phyloP scores from a whole-genome alignment of 2,329 filamentous ascomycete species.

The Fusarium tuaranense region DNA sequence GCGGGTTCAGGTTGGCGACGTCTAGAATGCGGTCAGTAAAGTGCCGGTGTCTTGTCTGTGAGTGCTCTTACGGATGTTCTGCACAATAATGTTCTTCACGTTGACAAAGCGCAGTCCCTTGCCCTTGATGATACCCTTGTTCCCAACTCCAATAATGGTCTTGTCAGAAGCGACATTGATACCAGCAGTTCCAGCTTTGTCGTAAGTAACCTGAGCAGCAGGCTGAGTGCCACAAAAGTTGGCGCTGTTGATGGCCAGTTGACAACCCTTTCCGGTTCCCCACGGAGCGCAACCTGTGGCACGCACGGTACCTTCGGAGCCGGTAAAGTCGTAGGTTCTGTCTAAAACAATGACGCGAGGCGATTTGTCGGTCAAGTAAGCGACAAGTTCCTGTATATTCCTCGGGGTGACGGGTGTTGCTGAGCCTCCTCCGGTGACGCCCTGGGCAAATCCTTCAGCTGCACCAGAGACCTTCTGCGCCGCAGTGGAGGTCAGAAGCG shows the following conservation, averaged over 20 bases:
- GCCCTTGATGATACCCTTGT: not conserved
- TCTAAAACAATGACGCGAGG: not conserved
- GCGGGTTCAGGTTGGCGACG: not conserved
- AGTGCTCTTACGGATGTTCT: not conserved
- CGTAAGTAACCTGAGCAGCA: not conserved
- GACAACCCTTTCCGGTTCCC: not conserved
- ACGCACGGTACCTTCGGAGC: not conserved
- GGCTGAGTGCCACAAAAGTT: not conserved
- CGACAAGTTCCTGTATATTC: not conserved
- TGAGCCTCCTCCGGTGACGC: not conserved
- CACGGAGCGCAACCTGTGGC: not conserved
- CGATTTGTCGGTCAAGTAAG: not conserved
- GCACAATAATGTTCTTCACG: not conserved
- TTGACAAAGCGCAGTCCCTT: not conserved
- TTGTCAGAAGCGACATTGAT: not conserved
- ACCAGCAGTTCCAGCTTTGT: not conserved
- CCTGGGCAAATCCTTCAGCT: not conserved
- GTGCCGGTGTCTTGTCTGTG: not conserved
- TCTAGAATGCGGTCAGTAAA: not conserved
- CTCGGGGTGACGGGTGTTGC: not conserved
- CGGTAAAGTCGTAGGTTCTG: not conserved
- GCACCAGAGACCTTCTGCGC: not conserved
- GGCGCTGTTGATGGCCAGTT: not conserved
- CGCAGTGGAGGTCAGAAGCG: not conserved
- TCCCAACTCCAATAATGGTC: not conserved